A percentile compares a stretch with the other conserved stretches of the same genome.
Evolutionary conservation across 1,284 basidiomycete species (phyloP).

Genomic region (Boletus mariae): DNA sequence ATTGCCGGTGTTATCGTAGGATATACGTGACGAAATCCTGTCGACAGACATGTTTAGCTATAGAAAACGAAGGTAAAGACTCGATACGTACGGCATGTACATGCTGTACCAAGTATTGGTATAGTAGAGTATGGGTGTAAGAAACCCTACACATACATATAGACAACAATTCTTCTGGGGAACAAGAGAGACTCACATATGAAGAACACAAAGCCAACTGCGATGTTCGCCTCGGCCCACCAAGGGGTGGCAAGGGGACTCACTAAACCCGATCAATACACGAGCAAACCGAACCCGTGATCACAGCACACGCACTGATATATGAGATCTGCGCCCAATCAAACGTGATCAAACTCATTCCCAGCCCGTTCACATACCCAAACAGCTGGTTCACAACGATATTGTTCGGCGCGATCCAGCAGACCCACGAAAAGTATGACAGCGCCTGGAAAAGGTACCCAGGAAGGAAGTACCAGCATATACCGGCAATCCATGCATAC

Average conservation of each 20-base stretch:
- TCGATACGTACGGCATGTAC: constrained; percentile 43
- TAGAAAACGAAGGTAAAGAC: not conserved
- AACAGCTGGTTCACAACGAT: constrained; percentile 44
- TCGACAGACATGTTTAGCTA: not conserved
- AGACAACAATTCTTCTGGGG: not conserved
- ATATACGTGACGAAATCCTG: constrained; percentile 48
- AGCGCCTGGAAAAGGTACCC: constrained; percentile 45
- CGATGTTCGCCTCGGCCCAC: constrained; percentile 82
- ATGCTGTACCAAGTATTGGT: constrained; percentile 60
- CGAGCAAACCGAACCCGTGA: not conserved
- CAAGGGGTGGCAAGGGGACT: constrained; percentile 65
- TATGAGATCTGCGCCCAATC: constrained; percentile 61
- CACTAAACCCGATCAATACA: constrained; percentile 5
- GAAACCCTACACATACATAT: constrained; percentile 39
- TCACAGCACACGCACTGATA: constrained; percentile 19
- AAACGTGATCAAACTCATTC: constrained; percentile 64
- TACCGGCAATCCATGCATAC: constrained; percentile 53
- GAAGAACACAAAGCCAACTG: constrained; percentile 74
- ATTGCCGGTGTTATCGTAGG: constrained; percentile 62
- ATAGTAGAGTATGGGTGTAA: constrained; percentile 68
- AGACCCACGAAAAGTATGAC: constrained; percentile 56
- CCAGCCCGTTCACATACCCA: constrained; percentile 70
- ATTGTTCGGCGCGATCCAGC: constrained; percentile 73
- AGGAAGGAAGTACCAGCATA: constrained; percentile 56
- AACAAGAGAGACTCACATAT: constrained; percentile 41